Conservation (phyloP, 2,329 filamentous ascomycete genomes). For the Diplodia sapinea region DNA sequence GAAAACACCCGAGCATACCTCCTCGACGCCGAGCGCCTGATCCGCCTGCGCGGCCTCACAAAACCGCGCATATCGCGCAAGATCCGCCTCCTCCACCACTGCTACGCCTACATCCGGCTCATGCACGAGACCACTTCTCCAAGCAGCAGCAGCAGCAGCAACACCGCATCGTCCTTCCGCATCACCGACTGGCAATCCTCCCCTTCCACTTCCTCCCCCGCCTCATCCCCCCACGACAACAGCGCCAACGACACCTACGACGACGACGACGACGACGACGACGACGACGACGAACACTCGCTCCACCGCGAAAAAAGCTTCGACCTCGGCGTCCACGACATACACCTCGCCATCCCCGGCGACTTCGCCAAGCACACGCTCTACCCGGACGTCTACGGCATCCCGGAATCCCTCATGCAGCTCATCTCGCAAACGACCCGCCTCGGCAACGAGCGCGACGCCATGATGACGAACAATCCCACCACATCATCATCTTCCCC, state of each 20-base stretch:
- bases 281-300: background rate
- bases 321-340: background rate
- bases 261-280: background rate
- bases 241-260: no score
- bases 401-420: slow-evolving; percentile 53
- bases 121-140: slow-evolving; percentile 52
- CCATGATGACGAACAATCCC: background rate
- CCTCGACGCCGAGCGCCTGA: slow-evolving; percentile 54
- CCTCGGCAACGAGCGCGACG: slow-evolving; percentile 44
- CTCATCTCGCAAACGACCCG: slow-evolving; percentile 53
- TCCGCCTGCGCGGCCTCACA: slow-evolving; percentile 49
- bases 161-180: background rate
- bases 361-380: slow-evolving; percentile 30
- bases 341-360: background rate
- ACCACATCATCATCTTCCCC: background rate
- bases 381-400: slow-evolving; percentile 51
- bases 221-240: no score
- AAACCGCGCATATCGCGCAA: slow-evolving; percentile 50
- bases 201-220: no score
- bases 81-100: slow-evolving; percentile 54
- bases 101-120: slow-evolving; percentile 55
- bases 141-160: background rate
- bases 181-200: background rate
- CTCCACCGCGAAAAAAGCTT: background rate
- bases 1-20: slow-evolving; percentile 44